phyloP scores from a whole-genome alignment of 352 stramenopile genomes.

The Globisporangium emineosum region DNA sequence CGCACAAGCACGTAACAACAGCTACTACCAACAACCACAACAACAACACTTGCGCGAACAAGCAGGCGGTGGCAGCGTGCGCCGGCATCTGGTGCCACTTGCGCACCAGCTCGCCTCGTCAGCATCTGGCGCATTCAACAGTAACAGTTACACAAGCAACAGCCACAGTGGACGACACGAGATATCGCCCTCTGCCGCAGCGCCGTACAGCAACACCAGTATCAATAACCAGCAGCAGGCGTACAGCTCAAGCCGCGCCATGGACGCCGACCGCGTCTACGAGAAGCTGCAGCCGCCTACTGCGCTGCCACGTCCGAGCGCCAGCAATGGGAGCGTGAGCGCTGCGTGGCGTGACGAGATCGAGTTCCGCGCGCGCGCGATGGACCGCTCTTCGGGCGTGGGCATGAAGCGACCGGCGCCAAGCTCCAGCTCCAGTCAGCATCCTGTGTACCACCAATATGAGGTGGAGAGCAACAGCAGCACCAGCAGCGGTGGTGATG shows the following conservation, averaged over 20 bases:
- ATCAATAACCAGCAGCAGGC: background rate
- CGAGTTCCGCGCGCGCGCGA: slow-evolving; percentile 1
- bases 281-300: slow-evolving; percentile 10
- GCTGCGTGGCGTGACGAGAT: slow-evolving; percentile 14
- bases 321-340: background rate
- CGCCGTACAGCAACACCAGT: background rate
- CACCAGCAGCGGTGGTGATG: too few relatives aligned
- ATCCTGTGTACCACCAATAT: background rate
- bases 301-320: background rate
- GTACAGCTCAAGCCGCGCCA: slow-evolving; percentile 6
- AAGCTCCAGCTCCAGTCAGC: background rate
- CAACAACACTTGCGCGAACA: slow-evolving; percentile 1
- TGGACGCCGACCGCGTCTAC: slow-evolving; percentile 11
- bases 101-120: background rate
- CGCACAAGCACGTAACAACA: background rate
- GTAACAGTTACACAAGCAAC: background rate
- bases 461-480: background rate
- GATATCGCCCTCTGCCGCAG: background rate
- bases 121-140: background rate
- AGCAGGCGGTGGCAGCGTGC: background rate
- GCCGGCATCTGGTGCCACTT: background rate
- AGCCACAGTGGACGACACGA: background rate
- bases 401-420: slow-evolving; percentile 12
- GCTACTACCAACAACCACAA: background rate
- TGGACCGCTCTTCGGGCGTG: background rate